A percentile compares a stretch with the other conserved stretches of the same genome.
Conservation (phyloP, 768 basidiomycete genomes). For the Termitomyces sp. region DNA sequence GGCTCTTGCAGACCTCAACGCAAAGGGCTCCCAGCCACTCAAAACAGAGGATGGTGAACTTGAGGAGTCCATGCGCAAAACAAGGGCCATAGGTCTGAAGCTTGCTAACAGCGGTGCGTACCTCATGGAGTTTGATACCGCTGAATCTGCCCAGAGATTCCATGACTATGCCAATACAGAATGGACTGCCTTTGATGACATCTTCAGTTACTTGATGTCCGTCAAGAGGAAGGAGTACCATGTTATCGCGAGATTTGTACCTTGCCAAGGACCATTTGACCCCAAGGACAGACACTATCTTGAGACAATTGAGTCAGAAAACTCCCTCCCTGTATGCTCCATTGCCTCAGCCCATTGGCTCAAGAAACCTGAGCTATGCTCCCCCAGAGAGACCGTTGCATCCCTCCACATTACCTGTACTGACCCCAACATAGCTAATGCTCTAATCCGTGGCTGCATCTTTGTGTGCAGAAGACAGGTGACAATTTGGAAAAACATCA, state of each 20-base stretch:
- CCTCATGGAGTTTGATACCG: no score
- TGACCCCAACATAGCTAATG: neutral
- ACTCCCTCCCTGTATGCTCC: neutral
- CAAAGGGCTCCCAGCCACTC: no score
- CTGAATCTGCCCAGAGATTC: no score
- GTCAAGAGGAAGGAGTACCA: neutral
- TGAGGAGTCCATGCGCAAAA: no score
- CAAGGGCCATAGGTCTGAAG: no score
- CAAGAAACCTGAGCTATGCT: neutral
- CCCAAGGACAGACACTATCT: neutral
- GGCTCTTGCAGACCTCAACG: no score
- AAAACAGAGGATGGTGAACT: no score
- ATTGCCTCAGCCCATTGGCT: neutral
- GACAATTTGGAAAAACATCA: slow-evolving; percentile 2
- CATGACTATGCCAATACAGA: no score
- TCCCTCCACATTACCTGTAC: neutral
- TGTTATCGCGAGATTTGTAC: neutral
- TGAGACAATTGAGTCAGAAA: neutral
- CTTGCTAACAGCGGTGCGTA: no score
- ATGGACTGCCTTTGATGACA: no score
- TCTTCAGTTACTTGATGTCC: no score
- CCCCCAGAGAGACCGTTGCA: neutral
- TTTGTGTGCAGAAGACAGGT: neutral
- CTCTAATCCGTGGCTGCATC: neutral
- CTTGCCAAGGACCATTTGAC: neutral